These are phyloP conservation scores for Calycina marina DNA, from an alignment of 2,329 filamentous ascomycete genomes.

Conservation along the genomic window DNA sequence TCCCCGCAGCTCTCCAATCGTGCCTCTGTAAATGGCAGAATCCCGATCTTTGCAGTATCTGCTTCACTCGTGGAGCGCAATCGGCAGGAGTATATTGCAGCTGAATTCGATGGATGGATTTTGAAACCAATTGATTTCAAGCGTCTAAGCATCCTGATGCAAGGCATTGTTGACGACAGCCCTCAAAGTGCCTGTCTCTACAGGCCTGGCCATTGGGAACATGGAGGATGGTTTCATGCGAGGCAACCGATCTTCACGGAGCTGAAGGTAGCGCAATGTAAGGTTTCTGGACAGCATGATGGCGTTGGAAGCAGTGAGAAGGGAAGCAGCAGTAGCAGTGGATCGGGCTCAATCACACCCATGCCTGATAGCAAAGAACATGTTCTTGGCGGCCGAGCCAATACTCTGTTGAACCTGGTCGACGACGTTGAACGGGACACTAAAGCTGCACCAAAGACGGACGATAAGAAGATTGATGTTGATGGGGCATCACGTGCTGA, in stretches of 20 bases:
- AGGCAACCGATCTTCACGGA: background rate
- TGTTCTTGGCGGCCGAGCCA: no score
- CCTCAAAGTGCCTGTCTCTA: constrained; percentile 52
- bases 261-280: no score
- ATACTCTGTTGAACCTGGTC: no score
- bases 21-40: constrained; percentile 44
- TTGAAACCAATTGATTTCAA: constrained; percentile 77
- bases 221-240: constrained; percentile 63
- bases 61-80: constrained; percentile 65
- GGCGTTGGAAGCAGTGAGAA: no score
- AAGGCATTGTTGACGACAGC: constrained; percentile 49
- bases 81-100: constrained; percentile 52
- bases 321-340: no score
- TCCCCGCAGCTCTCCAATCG: constrained; percentile 39
- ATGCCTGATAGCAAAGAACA: no score
- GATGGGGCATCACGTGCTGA: no score
- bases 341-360: no score
- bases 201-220: constrained; percentile 59
- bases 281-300: no score
- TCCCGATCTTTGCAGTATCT: constrained; percentile 78
- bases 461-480: no score
- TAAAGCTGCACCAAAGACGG: no score
- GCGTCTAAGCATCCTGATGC: constrained; percentile 52
- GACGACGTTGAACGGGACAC: no score
- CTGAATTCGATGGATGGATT: constrained; percentile 84